Percentiles rank a stretch among this genome's conserved stretches.
Conservation (phyloP, 2,329 filamentous ascomycete genomes). For the Chaetothyriales sp. region DNA sequence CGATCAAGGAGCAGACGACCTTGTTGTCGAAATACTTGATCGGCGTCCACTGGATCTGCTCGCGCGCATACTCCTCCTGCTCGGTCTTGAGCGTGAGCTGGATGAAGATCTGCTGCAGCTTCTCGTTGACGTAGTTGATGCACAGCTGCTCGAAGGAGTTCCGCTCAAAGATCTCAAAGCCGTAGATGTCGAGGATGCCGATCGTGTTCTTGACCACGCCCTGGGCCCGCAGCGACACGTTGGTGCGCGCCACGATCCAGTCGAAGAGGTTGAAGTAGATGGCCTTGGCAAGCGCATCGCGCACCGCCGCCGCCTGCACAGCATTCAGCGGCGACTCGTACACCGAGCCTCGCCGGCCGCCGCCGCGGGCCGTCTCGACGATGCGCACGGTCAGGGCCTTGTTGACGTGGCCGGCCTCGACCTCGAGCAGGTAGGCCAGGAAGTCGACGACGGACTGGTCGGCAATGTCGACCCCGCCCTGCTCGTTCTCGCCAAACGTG, state of each 20-base stretch:
- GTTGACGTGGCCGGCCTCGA: constrained; percentile 64
- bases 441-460: constrained; percentile 92
- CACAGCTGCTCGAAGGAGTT: constrained; percentile 98
- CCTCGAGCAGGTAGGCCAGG: constrained; percentile 83
- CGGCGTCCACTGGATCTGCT: constrained; percentile 96
- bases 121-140: constrained; percentile 99
- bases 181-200: constrained; percentile 96
- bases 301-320: constrained; percentile 70
- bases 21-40: constrained; percentile 99
- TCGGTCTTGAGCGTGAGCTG: constrained; percentile 92
- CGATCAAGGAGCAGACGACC: constrained; percentile 92
- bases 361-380: constrained; percentile 54
- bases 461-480: constrained; percentile 70
- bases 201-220: constrained; percentile 69
- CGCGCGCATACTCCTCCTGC: constrained; percentile 89
- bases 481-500: constrained; percentile 76
- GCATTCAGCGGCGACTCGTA: constrained; percentile 72
- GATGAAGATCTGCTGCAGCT: constrained; percentile 97
- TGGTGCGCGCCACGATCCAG: constrained; percentile 92
- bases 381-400: constrained; percentile 82
- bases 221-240: constrained; percentile 69
- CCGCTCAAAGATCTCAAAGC: constrained; percentile 97
- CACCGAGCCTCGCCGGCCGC: constrained; percentile 49
- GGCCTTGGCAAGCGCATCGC: constrained; percentile 86
- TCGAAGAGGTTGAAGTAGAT: constrained; percentile 97